These are phyloP conservation scores for Fusarium poae DNA, from an alignment of 2,329 filamentous ascomycete species.

Conservation along the genomic window DNA sequence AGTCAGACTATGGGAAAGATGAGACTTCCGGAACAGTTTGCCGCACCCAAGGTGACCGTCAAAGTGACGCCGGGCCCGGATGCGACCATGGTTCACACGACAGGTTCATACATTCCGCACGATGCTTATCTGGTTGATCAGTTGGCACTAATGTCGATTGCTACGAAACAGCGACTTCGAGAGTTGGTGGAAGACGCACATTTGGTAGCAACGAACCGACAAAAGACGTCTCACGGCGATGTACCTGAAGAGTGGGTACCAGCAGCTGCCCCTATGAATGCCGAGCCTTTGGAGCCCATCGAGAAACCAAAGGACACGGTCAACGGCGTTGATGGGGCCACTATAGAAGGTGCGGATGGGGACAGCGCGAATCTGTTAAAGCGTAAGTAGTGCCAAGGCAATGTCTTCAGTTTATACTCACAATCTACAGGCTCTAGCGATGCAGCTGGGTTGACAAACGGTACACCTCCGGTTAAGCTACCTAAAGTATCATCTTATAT, in stretches of 20 bases:
- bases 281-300: slow-evolving; percentile 53
- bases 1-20: slow-evolving; percentile 62
- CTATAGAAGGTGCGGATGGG: slow-evolving; percentile 63
- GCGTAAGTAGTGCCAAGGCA: slow-evolving; percentile 61
- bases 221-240: slow-evolving; percentile 82
- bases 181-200: slow-evolving; percentile 83
- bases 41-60: slow-evolving; percentile 66
- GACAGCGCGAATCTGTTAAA: slow-evolving; percentile 69
- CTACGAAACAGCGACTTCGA: slow-evolving; percentile 82
- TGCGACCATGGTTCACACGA: slow-evolving; percentile 71
- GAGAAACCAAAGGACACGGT: slow-evolving; percentile 37
- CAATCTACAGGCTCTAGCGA: slow-evolving; percentile 57
- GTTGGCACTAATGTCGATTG: slow-evolving; percentile 83
- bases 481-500: slow-evolving; percentile 65
- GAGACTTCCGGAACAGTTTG: slow-evolving; percentile 63
- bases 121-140: slow-evolving; percentile 85
- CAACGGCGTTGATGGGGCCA: slow-evolving; percentile 34
- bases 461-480: slow-evolving; percentile 62
- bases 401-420: slow-evolving; percentile 27
- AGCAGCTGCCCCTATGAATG: slow-evolving; percentile 70
- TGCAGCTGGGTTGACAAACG: slow-evolving; percentile 52
- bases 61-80: slow-evolving; percentile 71
- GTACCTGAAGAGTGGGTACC: slow-evolving; percentile 82
- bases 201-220: slow-evolving; percentile 76
- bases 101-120: slow-evolving; percentile 78